A percentile compares a stretch with the other conserved stretches of the same genome.
These are phyloP conservation scores for Ustulina deusta DNA, from an alignment of 2,329 filamentous ascomycete genomes.

Conservation along the genomic window DNA sequence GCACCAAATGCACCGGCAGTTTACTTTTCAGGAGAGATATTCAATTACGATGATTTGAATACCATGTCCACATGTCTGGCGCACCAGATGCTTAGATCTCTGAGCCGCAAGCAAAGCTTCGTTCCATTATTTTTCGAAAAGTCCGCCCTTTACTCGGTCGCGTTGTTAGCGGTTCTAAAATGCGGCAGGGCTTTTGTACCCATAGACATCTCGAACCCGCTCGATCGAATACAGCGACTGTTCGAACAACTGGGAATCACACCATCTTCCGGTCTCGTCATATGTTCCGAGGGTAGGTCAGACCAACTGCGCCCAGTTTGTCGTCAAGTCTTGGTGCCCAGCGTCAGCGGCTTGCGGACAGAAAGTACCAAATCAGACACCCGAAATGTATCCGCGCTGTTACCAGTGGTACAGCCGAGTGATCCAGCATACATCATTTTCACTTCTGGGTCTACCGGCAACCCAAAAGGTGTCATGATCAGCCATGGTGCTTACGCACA, in stretches of 20 bases:
- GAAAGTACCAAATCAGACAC: background rate
- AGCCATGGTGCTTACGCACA: slow-evolving; percentile 23
- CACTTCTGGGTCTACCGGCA: slow-evolving; percentile 18
- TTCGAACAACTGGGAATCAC: slow-evolving; percentile 20
- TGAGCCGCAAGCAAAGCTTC: slow-evolving; percentile 3
- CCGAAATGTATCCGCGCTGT: background rate
- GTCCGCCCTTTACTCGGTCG: slow-evolving; percentile 17
- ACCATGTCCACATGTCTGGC: slow-evolving; percentile 7
- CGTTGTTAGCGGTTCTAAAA: slow-evolving; percentile 16
- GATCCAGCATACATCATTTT: slow-evolving; percentile 23
- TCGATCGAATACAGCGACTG: slow-evolving; percentile 16
- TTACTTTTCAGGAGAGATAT: slow-evolving; percentile 2
- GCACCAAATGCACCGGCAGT: slow-evolving; percentile 5
- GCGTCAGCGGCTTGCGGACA: background rate
- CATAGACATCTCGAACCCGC: slow-evolving; percentile 23
- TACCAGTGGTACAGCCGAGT: slow-evolving; percentile 11
- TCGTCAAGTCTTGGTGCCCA: background rate
- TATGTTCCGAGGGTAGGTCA: slow-evolving; percentile 11
- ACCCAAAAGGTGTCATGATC: slow-evolving; percentile 18
- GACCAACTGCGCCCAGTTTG: slow-evolving; percentile 13
- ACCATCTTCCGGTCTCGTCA: slow-evolving; percentile 14
- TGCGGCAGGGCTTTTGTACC: slow-evolving; percentile 21
- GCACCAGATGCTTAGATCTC: slow-evolving; percentile 3
- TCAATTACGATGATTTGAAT: slow-evolving; percentile 2
- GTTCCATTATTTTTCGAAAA: slow-evolving; percentile 15